phyloP scores from a whole-genome alignment of 2,329 filamentous ascomycete species.

The Aureobasidium lini region DNA sequence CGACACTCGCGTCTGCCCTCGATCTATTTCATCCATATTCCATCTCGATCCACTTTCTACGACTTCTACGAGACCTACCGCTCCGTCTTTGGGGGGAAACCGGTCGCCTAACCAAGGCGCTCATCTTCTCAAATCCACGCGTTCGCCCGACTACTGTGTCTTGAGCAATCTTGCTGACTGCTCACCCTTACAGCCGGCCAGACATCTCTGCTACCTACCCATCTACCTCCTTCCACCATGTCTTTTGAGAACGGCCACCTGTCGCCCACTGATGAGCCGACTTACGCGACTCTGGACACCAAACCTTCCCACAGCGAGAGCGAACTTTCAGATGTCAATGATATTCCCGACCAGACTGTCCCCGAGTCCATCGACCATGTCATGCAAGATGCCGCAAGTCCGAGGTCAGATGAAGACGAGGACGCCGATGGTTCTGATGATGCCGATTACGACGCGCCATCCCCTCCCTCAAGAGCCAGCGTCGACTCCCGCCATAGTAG shows the following conservation, averaged over 20 bases:
- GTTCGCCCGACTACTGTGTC: slow-evolving; percentile 22
- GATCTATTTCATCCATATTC: slow-evolving; percentile 21
- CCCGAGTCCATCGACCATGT: slow-evolving; percentile 31
- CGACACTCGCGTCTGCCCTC: slow-evolving; percentile 11
- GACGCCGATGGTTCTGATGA: slow-evolving; percentile 47
- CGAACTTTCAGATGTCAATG: slow-evolving; percentile 66
- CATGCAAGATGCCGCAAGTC: slow-evolving; percentile 37
- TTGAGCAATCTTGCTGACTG: slow-evolving; percentile 34
- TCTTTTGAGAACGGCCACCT: slow-evolving; percentile 61
- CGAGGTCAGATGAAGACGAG: slow-evolving; percentile 42
- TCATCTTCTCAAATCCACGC: slow-evolving; percentile 25
- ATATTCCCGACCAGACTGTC: slow-evolving; percentile 36
- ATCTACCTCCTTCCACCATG: slow-evolving; percentile 40
- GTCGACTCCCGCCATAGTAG: slow-evolving; percentile 48
- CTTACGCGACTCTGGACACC: slow-evolving; percentile 34
- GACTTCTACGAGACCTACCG: slow-evolving; percentile 18
- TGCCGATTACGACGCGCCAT: slow-evolving; percentile 68
- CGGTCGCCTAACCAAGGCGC: slow-evolving; percentile 35
- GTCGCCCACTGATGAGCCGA: slow-evolving; percentile 46
- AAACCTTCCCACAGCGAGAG: slow-evolving; percentile 57
- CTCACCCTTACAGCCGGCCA: slow-evolving; percentile 47
- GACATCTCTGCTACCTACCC: slow-evolving; percentile 55
- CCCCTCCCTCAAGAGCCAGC: slow-evolving; percentile 29
- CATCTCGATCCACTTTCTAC: slow-evolving; percentile 33
- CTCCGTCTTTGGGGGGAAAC: slow-evolving; percentile 30